Percentiles rank a stretch among this genome's conserved stretches.
These are phyloP conservation scores for Neurospora sp. DNA, from an alignment of 495 filamentous ascomycete species.

Conservation along the genomic window DNA sequence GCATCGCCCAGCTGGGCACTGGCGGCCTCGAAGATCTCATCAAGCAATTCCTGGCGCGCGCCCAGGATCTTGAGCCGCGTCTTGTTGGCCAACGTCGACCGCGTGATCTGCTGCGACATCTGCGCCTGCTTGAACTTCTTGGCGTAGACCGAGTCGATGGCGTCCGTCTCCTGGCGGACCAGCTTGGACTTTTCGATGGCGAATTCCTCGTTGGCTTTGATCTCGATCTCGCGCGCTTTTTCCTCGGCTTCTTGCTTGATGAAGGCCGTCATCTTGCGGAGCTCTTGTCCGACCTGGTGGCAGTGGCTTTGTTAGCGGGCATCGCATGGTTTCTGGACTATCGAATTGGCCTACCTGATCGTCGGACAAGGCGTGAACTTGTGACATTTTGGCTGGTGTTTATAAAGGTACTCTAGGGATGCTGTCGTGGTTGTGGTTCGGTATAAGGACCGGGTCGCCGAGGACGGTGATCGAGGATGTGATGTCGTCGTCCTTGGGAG, in stretches of 20 bases:
- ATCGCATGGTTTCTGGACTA: too few relatives aligned
- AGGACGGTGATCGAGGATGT: background rate
- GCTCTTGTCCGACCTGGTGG: conserved; percentile 93
- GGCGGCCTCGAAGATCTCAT: conserved; percentile 80
- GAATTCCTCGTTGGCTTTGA: conserved; percentile 98
- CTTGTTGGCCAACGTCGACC: conserved; percentile 90
- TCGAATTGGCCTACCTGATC: too few relatives aligned
- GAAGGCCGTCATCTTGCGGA: conserved; percentile 99
- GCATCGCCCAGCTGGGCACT: conserved; percentile 52
- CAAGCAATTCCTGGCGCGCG: conserved; percentile 79
- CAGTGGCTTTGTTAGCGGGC: too few relatives aligned
- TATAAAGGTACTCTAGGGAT: conserved; percentile 13
- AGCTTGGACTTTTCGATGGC: conserved; percentile 97
- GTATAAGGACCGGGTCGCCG: background rate
- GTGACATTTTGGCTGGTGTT: conserved; percentile 61
- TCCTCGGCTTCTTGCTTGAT: conserved; percentile 97
- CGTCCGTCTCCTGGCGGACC: conserved; percentile 80
- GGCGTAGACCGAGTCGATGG: conserved; percentile 86
- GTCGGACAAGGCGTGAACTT: conserved; percentile 87
- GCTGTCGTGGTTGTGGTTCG: background rate
- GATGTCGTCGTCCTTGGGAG: background rate
- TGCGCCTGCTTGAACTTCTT: conserved; percentile 97
- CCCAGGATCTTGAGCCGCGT: conserved; percentile 78
- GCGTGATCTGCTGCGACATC: conserved; percentile 96
- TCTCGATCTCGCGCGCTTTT: conserved; percentile 90